phyloP scores from a whole-genome alignment of 106 monocot species.

The Dioscorea alata region DNA sequence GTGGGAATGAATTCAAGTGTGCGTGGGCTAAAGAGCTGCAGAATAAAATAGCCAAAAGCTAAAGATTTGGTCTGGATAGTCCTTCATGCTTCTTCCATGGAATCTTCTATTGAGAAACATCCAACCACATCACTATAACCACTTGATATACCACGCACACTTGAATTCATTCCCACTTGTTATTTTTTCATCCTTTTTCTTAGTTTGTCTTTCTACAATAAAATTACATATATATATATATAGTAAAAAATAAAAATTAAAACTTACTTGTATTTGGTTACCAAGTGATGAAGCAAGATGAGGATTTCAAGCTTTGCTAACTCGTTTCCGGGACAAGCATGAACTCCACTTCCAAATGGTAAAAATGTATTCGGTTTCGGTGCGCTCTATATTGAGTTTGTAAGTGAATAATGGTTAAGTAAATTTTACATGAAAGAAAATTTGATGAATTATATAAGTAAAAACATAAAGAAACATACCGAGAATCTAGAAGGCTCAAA shows the following conservation, averaged over 20 bases:
- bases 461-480: slow-evolving; percentile 19
- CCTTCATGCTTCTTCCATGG: no score
- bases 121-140: no score
- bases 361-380: slow-evolving; percentile 77
- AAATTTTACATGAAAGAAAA: neutral
- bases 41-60: no score
- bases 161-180: no score
- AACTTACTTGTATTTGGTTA: slow-evolving; percentile 62
- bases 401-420: no score
- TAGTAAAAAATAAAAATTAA: neutral
- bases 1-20: no score
- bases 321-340: slow-evolving; percentile 90
- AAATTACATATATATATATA: neutral
- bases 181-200: no score
- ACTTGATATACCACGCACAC: no score
- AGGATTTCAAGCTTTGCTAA: slow-evolving; percentile 84
- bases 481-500: slow-evolving; percentile 85
- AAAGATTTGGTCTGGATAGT: no score
- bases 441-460: neutral
- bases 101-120: no score
- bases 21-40: no score
- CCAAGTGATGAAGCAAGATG: slow-evolving; percentile 64
- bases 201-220: no score
- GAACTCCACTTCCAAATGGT: slow-evolving; percentile 85
- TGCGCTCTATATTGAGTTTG: slow-evolving; percentile 19